Evolutionary conservation across 441 rosid genomes (phyloP).

Genomic region (Corymbia citriodora): DNA sequence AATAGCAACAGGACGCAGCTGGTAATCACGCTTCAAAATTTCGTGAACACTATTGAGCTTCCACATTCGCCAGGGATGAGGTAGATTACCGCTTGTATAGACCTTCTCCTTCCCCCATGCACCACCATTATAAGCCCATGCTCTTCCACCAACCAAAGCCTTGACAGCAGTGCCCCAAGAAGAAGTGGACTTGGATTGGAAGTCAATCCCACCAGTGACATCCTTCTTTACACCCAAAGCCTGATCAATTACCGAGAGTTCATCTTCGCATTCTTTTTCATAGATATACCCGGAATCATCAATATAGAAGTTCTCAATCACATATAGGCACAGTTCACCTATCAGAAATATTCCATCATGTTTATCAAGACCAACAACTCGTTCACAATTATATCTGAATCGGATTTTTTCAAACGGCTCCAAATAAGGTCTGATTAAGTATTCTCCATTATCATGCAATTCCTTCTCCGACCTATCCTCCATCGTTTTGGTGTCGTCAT

Average conservation of each 20-base stretch:
- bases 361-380: constrained; percentile 98
- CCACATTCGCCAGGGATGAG: constrained; percentile 99
- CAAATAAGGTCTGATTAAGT: constrained; percentile 95
- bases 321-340: constrained; percentile 88
- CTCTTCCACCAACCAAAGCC: constrained; percentile 86
- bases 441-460: constrained; percentile 93
- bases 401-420: constrained; percentile 96
- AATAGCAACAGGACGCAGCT: constrained; percentile 99
- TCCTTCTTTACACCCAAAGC: constrained; percentile 99
- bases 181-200: constrained; percentile 87
- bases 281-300: constrained; percentile 84
- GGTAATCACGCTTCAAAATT: constrained; percentile 99
- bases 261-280: constrained; percentile 98
- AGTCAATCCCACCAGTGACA: constrained; percentile 62
- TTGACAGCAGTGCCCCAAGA: constrained; percentile 64
- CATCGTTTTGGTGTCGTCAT: constrained; percentile 49
- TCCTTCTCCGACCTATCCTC: constrained; percentile 93
- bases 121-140: constrained; percentile 99
- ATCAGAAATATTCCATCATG: constrained; percentile 99
- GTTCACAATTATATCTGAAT: constrained; percentile 92
- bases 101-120: constrained; percentile 99
- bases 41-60: constrained; percentile 96
- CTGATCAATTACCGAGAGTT: constrained; percentile 99
- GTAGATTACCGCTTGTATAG: constrained; percentile 70
- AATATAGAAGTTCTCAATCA: constrained; percentile 94